These are phyloP conservation scores for Cordyceps militaris DNA, from an alignment of 2,329 filamentous ascomycete species.

Conservation along the genomic window DNA sequence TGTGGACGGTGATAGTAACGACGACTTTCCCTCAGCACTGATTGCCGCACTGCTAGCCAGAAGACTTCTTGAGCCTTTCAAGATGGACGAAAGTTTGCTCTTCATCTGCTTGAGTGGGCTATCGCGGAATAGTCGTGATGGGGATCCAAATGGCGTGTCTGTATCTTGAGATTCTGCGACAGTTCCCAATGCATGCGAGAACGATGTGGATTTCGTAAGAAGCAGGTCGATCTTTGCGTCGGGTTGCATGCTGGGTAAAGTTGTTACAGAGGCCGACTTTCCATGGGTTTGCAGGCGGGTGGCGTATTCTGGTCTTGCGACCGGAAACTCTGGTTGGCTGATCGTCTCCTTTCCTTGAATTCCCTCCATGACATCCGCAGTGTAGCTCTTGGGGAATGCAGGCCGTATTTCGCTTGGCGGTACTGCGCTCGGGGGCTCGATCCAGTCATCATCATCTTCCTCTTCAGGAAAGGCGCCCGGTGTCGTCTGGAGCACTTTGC, in stretches of 20 bases:
- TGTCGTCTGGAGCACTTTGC: constrained; percentile 31
- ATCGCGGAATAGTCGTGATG: constrained; percentile 53
- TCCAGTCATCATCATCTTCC: constrained; percentile 57
- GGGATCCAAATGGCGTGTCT: constrained; percentile 49
- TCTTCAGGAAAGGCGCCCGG: constrained; percentile 56
- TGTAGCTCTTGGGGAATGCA: constrained; percentile 51
- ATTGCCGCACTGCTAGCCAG: constrained; percentile 68
- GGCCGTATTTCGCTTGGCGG: constrained; percentile 35
- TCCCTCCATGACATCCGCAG: constrained; percentile 55
- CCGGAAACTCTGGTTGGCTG: constrained; percentile 33
- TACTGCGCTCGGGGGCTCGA: constrained; percentile 41
- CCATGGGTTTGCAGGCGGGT: constrained; percentile 29
- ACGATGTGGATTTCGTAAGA: constrained; percentile 55
- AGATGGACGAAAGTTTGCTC: constrained; percentile 82
- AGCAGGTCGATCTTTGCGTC: constrained; percentile 19
- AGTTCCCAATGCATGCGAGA: constrained; percentile 43
- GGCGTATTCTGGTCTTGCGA: neutral
- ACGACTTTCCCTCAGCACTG: constrained; percentile 55
- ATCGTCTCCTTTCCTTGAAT: constrained; percentile 42
- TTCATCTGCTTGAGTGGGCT: constrained; percentile 88
- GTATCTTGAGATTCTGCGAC: constrained; percentile 37
- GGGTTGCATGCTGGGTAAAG: constrained; percentile 30
- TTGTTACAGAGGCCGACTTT: constrained; percentile 59
- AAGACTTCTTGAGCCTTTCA: constrained; percentile 80
- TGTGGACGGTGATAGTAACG: constrained; percentile 47